A percentile compares a stretch with the other conserved stretches of the same genome.
Evolutionary conservation across 768 basidiomycete species (phyloP).

Genomic region (Pisolithus orientalis): DNA sequence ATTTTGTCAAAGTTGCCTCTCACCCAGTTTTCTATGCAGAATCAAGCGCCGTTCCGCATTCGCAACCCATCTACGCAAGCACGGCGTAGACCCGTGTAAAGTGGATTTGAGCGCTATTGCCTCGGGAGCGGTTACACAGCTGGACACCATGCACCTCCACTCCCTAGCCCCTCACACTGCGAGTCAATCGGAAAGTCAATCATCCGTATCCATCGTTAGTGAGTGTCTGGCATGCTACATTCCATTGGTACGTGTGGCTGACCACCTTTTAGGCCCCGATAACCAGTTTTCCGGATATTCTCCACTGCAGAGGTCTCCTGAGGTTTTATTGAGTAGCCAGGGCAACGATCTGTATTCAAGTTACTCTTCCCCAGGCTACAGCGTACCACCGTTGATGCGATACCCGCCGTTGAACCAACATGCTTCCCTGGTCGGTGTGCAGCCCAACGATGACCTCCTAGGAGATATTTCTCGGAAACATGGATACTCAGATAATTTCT

Average conservation of each 20-base stretch:
- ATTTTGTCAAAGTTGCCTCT: neutral
- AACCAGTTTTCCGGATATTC: neutral
- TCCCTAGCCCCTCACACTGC: slow-evolving; percentile 2
- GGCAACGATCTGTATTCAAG: neutral
- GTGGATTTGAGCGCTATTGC: slow-evolving; percentile 21
- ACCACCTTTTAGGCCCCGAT: slow-evolving; percentile 9
- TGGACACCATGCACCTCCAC: slow-evolving; percentile 10
- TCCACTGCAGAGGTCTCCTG: slow-evolving; percentile 2
- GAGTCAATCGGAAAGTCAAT: slow-evolving; percentile 2
- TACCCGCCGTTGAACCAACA: slow-evolving; percentile 5
- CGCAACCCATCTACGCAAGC: slow-evolving; percentile 46
- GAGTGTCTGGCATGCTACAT: slow-evolving; percentile 2
- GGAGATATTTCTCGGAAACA: neutral
- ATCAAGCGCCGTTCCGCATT: slow-evolving; percentile 64
- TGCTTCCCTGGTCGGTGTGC: neutral
- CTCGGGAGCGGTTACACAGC: slow-evolving; percentile 1
- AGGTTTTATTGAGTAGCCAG: slow-evolving; percentile 3
- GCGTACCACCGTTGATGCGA: neutral
- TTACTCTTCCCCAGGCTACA: neutral
- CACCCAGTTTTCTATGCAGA: slow-evolving; percentile 25
- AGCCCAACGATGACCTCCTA: neutral
- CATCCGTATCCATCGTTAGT: slow-evolving; percentile 9
- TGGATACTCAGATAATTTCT: slow-evolving; percentile 1
- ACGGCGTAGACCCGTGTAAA: slow-evolving; percentile 27
- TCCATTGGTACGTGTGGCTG: slow-evolving; percentile 1